Evolutionary conservation across 495 filamentous ascomycete genomes (phyloP), one percentile per base, ranked within the genome.

Genomic region (Lasiosphaeris hirsuta): DNA sequence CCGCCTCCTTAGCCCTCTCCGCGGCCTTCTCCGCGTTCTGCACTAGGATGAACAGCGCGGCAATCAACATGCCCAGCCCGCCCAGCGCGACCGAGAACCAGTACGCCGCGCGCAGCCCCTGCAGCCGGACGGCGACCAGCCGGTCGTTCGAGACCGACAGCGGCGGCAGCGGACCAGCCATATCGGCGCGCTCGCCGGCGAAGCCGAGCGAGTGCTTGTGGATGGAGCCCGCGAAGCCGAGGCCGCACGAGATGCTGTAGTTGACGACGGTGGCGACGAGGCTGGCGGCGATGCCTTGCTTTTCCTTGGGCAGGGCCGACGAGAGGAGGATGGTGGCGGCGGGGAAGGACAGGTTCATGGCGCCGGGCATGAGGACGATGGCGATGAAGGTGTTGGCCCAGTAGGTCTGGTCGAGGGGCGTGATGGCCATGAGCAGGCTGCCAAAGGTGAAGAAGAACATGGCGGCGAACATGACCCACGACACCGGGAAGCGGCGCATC

Each of bases 311-410:
- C 58, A 88, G 69, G 1, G 76, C 66, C 55, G 85, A 77, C 30
- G 74, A 81, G 7, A 88, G 71, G 14, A 89, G 72, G 1, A 89
- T 68, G 0, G 81, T 84, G 49, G 66, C 70, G 4, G 70, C 70
- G 3, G 70, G 70, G n/a, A 68, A 67, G 13, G 60, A 64, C 56
- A 71, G 48, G 50, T 73, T 66, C 77, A 88, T 87, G 19, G 81
- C 86, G 43, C 72, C 82, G 0, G 81, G 77, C 45, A 81, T 84
- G 34, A 89, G 60, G 8, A 86, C 3, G 1, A 76, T 69, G 3
- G 68, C 67, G 7, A 87, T 70, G 51, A 88, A 89, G 1, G 72
- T 74, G 57, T 82, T 79, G 0, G 66, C 77, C 86, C 85, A 88
- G 66, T 88, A 86, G 0, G 64, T 76, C 57, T 83, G 77, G 7